These are phyloP conservation scores for Lithohypha guttulata DNA, from an alignment of 2,329 filamentous ascomycete species.

Conservation along the genomic window DNA sequence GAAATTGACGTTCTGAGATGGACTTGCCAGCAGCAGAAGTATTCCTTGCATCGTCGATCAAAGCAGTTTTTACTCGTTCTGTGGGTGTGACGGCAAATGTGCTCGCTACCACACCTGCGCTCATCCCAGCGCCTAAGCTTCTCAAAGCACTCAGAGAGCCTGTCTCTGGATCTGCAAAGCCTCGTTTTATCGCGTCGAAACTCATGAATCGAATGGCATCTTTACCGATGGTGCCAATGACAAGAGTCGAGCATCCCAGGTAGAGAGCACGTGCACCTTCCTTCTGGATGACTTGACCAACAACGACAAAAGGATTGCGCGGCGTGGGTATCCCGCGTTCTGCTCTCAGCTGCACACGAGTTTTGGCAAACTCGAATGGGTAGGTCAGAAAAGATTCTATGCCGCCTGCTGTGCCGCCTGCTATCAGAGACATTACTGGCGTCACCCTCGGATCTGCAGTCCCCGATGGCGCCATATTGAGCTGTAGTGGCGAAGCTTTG, in stretches of 20 bases:
- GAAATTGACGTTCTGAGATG: slow-evolving; percentile 34
- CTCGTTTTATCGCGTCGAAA: slow-evolving; percentile 54
- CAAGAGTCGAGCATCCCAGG: slow-evolving; percentile 51
- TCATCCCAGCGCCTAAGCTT: slow-evolving; percentile 55
- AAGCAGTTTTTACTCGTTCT: slow-evolving; percentile 57
- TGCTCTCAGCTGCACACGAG: slow-evolving; percentile 46
- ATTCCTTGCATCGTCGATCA: slow-evolving; percentile 50
- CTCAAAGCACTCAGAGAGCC: slow-evolving; percentile 45
- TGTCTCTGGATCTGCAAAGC: slow-evolving; percentile 42
- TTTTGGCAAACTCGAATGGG: slow-evolving; percentile 79
- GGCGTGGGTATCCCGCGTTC: slow-evolving; percentile 33
- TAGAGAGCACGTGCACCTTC: slow-evolving; percentile 52
- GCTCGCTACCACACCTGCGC: slow-evolving; percentile 50
- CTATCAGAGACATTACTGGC: slow-evolving; percentile 38
- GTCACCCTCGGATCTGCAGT: slow-evolving; percentile 11
- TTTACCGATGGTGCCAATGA: slow-evolving; percentile 52
- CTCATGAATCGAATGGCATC: slow-evolving; percentile 56
- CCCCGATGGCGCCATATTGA: slow-evolving; percentile 7
- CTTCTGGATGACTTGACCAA: slow-evolving; percentile 42
- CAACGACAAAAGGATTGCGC: slow-evolving; percentile 48
- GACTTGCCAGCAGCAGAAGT: slow-evolving; percentile 21
- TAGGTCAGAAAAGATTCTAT: slow-evolving; percentile 95
- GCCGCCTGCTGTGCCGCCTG: slow-evolving; percentile 50
- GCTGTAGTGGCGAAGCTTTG: no score
- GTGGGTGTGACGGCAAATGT: slow-evolving; percentile 57